These are phyloP conservation scores for Chaetomiaceae sp. DNA, from an alignment of 2,329 filamentous ascomycete genomes.

Conservation along the genomic window DNA sequence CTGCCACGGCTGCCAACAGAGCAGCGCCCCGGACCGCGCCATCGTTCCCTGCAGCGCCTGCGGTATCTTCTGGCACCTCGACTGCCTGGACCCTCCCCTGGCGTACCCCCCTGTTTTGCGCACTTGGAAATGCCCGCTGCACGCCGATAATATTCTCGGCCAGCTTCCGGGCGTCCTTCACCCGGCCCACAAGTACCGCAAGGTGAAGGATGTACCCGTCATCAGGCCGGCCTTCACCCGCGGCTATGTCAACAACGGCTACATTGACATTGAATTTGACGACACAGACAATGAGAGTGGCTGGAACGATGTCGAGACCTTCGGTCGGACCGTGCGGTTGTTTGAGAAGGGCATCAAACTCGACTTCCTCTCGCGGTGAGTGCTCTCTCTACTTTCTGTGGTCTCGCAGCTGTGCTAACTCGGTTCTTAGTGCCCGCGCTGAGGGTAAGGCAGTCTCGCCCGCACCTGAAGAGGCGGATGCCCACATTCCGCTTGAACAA, in stretches of 20 bases:
- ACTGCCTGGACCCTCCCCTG: constrained; percentile 82
- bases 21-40: constrained; percentile 58
- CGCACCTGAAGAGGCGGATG: too few relatives aligned
- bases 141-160: constrained; percentile 70
- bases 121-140: constrained; percentile 85
- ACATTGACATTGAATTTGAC: constrained; percentile 64
- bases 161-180: constrained; percentile 53
- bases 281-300: constrained; percentile 51
- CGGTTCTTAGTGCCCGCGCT: constrained; percentile 28
- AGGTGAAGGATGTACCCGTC: constrained; percentile 50
- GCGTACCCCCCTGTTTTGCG: constrained; percentile 71
- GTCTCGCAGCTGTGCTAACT: constrained; percentile 7
- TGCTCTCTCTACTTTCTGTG: constrained; percentile 12
- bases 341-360: constrained; percentile 61
- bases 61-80: constrained; percentile 79
- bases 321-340: constrained; percentile 62
- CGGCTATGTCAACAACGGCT: constrained; percentile 66
- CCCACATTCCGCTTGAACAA: constrained; percentile 31
- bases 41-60: constrained; percentile 88
- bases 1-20: constrained; percentile 70
- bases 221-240: constrained; percentile 54
- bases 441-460: constrained; percentile 24
- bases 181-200: constrained; percentile 58
- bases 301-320: constrained; percentile 56
- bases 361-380: constrained; percentile 67